Evolutionary conservation across 352 stramenopile genomes (phyloP), one percentile per base, ranked within the genome.

Genomic region (Globisporangium uncinulatum): DNA sequence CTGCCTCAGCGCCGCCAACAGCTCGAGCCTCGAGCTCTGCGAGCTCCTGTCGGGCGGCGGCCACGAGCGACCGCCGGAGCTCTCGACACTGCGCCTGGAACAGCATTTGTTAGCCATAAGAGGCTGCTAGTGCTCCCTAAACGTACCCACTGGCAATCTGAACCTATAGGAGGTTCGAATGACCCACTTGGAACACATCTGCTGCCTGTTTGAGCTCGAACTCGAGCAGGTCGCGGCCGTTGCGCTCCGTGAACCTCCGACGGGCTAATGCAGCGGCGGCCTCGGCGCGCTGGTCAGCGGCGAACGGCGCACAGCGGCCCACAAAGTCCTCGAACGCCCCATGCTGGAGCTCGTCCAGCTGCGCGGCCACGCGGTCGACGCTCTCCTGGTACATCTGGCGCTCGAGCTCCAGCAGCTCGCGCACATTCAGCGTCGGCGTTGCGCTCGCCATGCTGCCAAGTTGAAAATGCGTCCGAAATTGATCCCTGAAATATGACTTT

Each of bases 311-410:
- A 50, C 82, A 92, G 42, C 76, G 71, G 37, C 64, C 51, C 11
- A 89, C 65, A 63, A 78, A 94, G 24, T 86, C 84, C 24, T 86
- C 69, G 39, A 90, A 63, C 15, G 60, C 62, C 13, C 82, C 84
- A 4, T 41, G 46, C 19, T 62, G 55, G 32, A 94, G 69, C 55
- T 80, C 44, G 32, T 73, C 54, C n/a, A 78, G 74, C 51, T 86
- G 82, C 42, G 62, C 54, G 43, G 62, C 49, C 34, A 76, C 71
- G n/a, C 71, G 76, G 31, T 91, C 78, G 48, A 94, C 92, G 59
- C 76, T 91, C 49, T 94, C 79, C 66, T 94, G 79, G 57, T 92
- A 92, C 31, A 94, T 70, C 67, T 88, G 74, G 21, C 77, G 69
- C 73, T 94, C 81, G 41, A 92, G 70, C 66, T 92, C 82, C 61